phyloP scores from a whole-genome alignment of 31 red algal genomes.

The Endocladia muricata region DNA sequence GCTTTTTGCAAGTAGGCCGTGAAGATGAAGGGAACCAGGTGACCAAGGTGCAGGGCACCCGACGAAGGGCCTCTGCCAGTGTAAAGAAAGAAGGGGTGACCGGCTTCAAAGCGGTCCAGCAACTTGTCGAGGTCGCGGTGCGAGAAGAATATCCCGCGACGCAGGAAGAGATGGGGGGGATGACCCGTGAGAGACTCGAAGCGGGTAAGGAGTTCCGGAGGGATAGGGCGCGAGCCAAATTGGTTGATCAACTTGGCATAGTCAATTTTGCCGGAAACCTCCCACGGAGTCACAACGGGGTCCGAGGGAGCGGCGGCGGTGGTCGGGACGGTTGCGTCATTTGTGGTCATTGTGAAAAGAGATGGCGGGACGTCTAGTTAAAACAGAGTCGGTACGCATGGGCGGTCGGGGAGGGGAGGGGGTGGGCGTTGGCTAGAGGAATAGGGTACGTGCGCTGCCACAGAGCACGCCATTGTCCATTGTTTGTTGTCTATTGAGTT shows the following conservation, averaged over 20 bases:
- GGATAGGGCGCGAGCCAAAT: slow-evolving; percentile 79
- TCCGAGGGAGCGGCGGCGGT: not conserved
- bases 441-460: too few relatives aligned
- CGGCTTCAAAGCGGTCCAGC: slow-evolving; percentile 73
- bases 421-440: too few relatives aligned
- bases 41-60: slow-evolving; percentile 79
- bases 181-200: slow-evolving; percentile 73
- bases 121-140: slow-evolving; percentile 85
- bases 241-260: slow-evolving; percentile 80
- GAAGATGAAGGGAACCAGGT: slow-evolving; percentile 90
- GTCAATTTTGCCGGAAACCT: slow-evolving; percentile 83
- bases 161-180: slow-evolving; percentile 74
- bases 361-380: not conserved
- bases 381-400: not conserved
- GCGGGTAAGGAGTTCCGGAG: slow-evolving; percentile 36
- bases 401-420: not conserved
- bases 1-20: slow-evolving; percentile 84
- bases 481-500: too few relatives aligned
- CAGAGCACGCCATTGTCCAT: too few relatives aligned
- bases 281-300: slow-evolving; percentile 80
- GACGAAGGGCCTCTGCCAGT: slow-evolving; percentile 85
- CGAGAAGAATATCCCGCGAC: slow-evolving; percentile 89
- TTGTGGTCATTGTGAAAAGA: not conserved
- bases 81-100: slow-evolving; percentile 86
- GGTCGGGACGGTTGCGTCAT: not conserved